These are phyloP conservation scores for Malus domestica DNA, from an alignment of 306 rosid species.

Conservation along the genomic window DNA sequence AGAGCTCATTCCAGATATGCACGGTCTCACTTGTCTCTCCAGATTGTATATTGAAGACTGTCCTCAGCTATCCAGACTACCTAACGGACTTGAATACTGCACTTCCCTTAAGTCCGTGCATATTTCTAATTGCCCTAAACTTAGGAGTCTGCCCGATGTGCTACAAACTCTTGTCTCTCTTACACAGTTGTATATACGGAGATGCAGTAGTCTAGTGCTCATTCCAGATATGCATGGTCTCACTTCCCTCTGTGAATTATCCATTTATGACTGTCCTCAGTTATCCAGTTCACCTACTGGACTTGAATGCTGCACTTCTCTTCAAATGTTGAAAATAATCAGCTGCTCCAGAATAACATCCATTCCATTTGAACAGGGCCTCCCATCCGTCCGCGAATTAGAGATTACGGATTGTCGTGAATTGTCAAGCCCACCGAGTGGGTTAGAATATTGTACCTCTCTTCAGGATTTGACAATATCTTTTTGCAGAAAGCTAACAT, in stretches of 20 bases:
- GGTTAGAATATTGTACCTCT: neutral
- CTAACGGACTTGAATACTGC: too few species aligned
- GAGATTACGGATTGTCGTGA: rapidly evolving
- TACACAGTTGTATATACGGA: neutral
- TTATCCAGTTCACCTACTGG: too few species aligned
- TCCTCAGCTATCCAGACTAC: neutral
- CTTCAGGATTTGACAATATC: rapidly evolving
- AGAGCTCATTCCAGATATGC: neutral
- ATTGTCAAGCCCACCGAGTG: neutral
- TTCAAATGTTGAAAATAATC: neutral
- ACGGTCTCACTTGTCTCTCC: neutral
- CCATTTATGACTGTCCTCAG: neutral
- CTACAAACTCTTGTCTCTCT: neutral
- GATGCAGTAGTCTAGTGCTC: neutral
- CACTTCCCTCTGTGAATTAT: neutral
- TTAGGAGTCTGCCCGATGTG: neutral
- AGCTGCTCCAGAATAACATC: too few species aligned
- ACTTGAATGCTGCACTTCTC: neutral
- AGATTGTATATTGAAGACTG: neutral
- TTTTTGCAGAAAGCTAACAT: rapidly evolving
- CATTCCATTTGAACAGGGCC: too few species aligned
- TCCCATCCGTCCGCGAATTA: neutral
- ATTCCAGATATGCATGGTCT: too few species aligned
- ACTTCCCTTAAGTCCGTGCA: neutral
- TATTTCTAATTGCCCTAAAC: neutral